Conservation (phyloP, 2,329 filamentous ascomycete species). For the Hypomyces perniciosus region DNA sequence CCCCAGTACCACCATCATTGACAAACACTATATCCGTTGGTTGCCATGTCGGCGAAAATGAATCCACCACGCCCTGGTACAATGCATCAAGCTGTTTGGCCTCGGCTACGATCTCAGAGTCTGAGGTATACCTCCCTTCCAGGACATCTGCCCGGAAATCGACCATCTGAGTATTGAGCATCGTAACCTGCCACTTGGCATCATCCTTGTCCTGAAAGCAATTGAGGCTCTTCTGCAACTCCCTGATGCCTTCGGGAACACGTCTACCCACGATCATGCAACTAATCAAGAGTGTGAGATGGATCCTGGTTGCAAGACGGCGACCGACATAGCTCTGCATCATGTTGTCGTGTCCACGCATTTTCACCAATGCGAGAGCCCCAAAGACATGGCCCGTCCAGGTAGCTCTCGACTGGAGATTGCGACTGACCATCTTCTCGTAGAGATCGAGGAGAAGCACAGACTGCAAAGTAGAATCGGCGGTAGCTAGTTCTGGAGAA, state of each 20-base stretch:
- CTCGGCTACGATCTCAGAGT: not conserved
- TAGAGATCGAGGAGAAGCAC: slow-evolving; percentile 23
- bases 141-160: slow-evolving; percentile 15
- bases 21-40: slow-evolving; percentile 1
- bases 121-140: slow-evolving; percentile 6
- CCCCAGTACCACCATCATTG: not conserved
- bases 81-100: slow-evolving; percentile 1
- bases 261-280: slow-evolving; percentile 7
- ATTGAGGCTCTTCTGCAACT: slow-evolving; percentile 10
- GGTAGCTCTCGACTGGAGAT: slow-evolving; percentile 1
- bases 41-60: slow-evolving; percentile 12
- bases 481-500: not conserved
- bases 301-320: slow-evolving; percentile 11
- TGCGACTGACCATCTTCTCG: slow-evolving; percentile 21
- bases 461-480: slow-evolving; percentile 18
- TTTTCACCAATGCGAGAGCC: slow-evolving; percentile 14
- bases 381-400: slow-evolving; percentile 20
- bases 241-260: slow-evolving; percentile 10
- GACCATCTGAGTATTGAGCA: slow-evolving; percentile 14
- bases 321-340: slow-evolving; percentile 12
- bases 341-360: slow-evolving; percentile 11
- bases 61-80: slow-evolving; percentile 6
- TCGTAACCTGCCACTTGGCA: slow-evolving; percentile 17
- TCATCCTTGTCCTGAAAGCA: slow-evolving; percentile 10
- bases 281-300: slow-evolving; percentile 12